phyloP scores from a whole-genome alignment of 345 rosid species.

The Populus euphratica region DNA sequence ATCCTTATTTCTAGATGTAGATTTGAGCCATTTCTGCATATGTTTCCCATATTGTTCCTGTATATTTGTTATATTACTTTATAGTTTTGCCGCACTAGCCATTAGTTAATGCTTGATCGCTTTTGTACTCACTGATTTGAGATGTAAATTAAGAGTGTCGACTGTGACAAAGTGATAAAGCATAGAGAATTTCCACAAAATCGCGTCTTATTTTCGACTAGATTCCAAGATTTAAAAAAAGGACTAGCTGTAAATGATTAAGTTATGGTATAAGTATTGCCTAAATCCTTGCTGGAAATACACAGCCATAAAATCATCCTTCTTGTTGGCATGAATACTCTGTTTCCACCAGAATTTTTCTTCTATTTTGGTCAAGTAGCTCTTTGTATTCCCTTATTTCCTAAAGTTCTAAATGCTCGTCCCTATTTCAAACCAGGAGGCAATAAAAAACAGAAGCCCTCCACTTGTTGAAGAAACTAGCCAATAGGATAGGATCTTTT shows the following conservation, averaged over 20 bases:
- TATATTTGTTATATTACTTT: slow-evolving; percentile 10
- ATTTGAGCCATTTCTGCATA: not conserved
- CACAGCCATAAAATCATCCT: not conserved
- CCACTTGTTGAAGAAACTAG: not conserved
- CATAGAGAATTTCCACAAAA: not conserved
- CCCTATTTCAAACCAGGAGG: not conserved
- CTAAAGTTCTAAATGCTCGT: not conserved
- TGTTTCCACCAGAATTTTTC: not conserved
- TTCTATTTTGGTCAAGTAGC: not conserved
- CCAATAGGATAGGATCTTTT: not conserved
- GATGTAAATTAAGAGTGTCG: not conserved
- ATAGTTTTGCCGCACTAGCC: slow-evolving; percentile 22
- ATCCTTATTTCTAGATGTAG: not conserved
- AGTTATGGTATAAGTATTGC: not conserved
- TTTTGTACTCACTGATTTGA: not conserved
- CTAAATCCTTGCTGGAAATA: not conserved
- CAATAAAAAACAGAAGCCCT: not conserved
- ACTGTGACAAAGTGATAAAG: not conserved
- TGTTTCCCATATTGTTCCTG: not conserved
- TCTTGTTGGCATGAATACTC: not conserved
- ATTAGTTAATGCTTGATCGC: not conserved
- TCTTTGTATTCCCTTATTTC: not conserved
- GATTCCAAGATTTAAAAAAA: not conserved
- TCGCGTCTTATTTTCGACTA: not conserved
- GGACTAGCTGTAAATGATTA: not conserved